Percentiles rank a stretch among this genome's conserved stretches.
These are phyloP conservation scores for Globisporangium camurandrum DNA, from an alignment of 352 stramenopile genomes.

Conservation along the genomic window DNA sequence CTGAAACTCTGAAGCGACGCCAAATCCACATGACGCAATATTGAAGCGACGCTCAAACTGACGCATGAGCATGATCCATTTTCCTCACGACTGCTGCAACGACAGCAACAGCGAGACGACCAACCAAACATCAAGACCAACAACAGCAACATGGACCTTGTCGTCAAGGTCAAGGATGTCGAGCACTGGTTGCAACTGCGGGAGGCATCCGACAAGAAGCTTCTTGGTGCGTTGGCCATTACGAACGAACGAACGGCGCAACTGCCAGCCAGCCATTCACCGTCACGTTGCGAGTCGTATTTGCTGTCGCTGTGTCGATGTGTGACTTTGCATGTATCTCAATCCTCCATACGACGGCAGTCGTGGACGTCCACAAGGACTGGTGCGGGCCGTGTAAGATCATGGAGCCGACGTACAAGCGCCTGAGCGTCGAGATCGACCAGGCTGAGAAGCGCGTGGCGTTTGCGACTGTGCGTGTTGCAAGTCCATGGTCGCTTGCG, in stretches of 20 bases:
- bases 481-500: neutral
- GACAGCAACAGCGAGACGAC: too few relatives aligned
- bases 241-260: too few relatives aligned
- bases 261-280: too few relatives aligned
- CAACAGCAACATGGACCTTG: conserved; percentile 27
- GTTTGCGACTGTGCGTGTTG: conserved; percentile 37
- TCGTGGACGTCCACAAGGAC: conserved; percentile 65
- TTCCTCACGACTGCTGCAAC: too few relatives aligned
- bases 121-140: too few relatives aligned
- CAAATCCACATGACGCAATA: too few relatives aligned
- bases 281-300: too few relatives aligned
- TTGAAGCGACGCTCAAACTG: too few relatives aligned
- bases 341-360: conserved; percentile 9
- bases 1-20: too few relatives aligned
- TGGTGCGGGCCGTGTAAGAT: conserved; percentile 74
- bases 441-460: conserved; percentile 38
- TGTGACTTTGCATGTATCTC: neutral
- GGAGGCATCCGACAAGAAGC: conserved; percentile 52
- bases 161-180: conserved; percentile 45
- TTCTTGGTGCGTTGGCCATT: conserved; percentile 30
- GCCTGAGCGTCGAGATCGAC: conserved; percentile 47
- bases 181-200: conserved; percentile 53
- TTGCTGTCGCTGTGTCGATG: neutral
- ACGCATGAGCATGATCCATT: too few relatives aligned
- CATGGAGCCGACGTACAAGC: conserved; percentile 69